A percentile compares a stretch with the other conserved stretches of the same genome.
Conservation (phyloP, 768 basidiomycete genomes). For the Hysterangium stoloniferum region DNA sequence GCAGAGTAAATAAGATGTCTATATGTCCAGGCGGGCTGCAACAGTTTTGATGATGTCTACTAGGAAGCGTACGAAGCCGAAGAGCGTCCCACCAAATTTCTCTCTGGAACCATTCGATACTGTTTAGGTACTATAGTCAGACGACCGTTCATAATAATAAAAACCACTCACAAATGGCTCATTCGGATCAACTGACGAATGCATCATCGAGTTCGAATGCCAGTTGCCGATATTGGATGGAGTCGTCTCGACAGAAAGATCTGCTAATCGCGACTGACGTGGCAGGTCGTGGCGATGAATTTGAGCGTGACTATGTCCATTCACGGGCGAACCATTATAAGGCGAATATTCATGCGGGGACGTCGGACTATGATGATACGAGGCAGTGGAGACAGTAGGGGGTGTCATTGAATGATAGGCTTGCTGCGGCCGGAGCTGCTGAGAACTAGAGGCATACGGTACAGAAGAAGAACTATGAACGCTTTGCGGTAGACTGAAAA, state of each 20-base stretch:
- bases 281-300: conserved; percentile 24
- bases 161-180: conserved; percentile 56
- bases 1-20: too few relatives aligned
- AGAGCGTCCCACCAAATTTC: conserved; percentile 39
- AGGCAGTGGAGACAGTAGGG: conserved; percentile 5
- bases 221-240: conserved; percentile 46
- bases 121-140: conserved; percentile 12
- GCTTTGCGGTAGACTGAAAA: background rate
- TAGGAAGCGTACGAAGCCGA: conserved; percentile 40
- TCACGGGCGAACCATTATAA: conserved; percentile 13
- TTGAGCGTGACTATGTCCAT: conserved; percentile 41
- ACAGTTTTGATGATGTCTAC: too few relatives aligned
- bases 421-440: conserved; percentile 6
- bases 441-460: background rate
- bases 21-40: too few relatives aligned
- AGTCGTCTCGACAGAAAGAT: conserved; percentile 43
- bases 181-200: conserved; percentile 40
- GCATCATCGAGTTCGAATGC: conserved; percentile 38
- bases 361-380: conserved; percentile 3
- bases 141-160: background rate
- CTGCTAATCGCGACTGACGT: conserved; percentile 31
- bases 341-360: conserved; percentile 16
- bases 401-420: conserved; percentile 6
- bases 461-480: background rate
- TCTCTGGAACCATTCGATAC: conserved; percentile 38